Evolutionary conservation across 768 basidiomycete species (phyloP), one percentile per base, ranked within the genome.

Genomic region (Hygrophorus pudorinus): DNA sequence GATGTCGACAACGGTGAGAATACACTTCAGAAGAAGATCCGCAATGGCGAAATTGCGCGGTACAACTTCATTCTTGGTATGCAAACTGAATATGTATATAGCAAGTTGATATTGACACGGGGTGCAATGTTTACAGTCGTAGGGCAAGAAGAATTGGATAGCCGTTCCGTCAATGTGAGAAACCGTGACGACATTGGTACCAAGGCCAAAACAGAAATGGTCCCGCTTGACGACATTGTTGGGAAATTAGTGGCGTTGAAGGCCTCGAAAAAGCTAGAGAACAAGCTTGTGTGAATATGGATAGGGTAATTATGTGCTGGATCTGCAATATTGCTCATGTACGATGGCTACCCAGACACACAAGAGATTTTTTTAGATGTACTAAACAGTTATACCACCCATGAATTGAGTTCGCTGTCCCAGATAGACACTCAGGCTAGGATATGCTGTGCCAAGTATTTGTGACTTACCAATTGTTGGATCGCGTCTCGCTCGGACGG

Each of bases 31-130:
- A 98, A 98, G 78, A 98, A 97, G 73, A 89, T 99, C 56, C 76
- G 93, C 21, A 97, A 98, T 59, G 93, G 88, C 16, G 93, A 99
- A 66, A 79, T 94, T 51, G 88, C 92, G 27, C 94, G 97, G 62
- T 96, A 94, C 67, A 98, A 98, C 66, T 97, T 96, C 60, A 90
- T 97, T 54, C 74, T 98, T 51, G 91, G 93, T 96, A 49, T 44
- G 81, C 20, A 36, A 20, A 20, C 21, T 24, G n/a, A 21, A 35
- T n/a, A 18, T 16, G 18, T 16, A 36, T 6, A 13, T 28, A 20
- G 20, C 13, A 24, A 16, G 12, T 14, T 33, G 21, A 10, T n/a
- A 45, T 17, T 37, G 20, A 16, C 16, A 12, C 14, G 13, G 21
- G 9, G 27, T 39, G 38, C 20, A 29, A 13, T 41, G 37, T 29